Evolutionary conservation across 148 eudicot genomes (phyloP), one percentile per base, ranked within the genome.

Genomic region (Vaccinium macrocarpon): DNA sequence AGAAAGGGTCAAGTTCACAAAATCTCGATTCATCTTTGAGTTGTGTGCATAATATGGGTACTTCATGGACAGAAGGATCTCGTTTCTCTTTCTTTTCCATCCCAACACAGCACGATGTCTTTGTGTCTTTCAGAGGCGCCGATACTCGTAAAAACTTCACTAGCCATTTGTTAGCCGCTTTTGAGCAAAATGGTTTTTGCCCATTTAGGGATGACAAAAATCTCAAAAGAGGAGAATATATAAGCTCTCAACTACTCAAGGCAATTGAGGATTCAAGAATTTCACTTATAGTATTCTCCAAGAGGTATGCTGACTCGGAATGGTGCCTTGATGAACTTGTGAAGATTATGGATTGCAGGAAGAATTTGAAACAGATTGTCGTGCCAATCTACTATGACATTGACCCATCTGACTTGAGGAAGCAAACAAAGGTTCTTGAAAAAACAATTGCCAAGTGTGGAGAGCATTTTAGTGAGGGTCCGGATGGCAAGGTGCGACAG

Each of bases 261-360:
- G 79, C 79, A 48, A 76, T 76, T 23, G 55, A 76, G 57, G 6
- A 49, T 3, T 76, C 79, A 21, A 48, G 32, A 23, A 23, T 76
- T 21, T 76, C 79, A 2, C 10, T 76, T 21, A 7, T 76, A 1
- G 79, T 76, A 1, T 48, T 76, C 29, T 76, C 79, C 1, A 49
- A n/a, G 11, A n/a, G 50, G 2, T 76, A 71, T 7, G 55, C 35
- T 8, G 25, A 55, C 5, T 76, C 79, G 6, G 23, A 15, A 9
- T 76, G 79, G 79, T 76, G 79, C 32, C 79, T 76, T 9, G 79
- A 48, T 13, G 79, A 76, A 51, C 79, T 76, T 48, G 51, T 0
- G 5, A 42, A 42, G 46, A 42, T 42, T 42, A 42, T 42, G 46
- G 46, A 42, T 42, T 42, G 46, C 46, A 72, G 42, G 46, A 72